Conservation (phyloP, 306 rosid species). For the Calophaca sinica region DNA sequence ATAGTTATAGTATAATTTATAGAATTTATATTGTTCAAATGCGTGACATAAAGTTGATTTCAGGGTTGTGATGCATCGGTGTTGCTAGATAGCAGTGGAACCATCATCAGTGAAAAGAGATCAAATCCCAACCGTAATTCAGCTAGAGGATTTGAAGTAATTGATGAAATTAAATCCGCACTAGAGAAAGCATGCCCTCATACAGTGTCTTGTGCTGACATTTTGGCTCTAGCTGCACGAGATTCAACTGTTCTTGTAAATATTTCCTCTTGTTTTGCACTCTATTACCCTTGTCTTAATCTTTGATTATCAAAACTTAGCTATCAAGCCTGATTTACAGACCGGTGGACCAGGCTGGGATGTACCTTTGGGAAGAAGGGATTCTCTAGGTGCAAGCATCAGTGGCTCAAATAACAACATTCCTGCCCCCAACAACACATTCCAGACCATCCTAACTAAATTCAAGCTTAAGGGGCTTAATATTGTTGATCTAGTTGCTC, state of each 20-base stretch:
- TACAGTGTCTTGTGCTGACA: slow-evolving; percentile 92
- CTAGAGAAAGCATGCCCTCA: slow-evolving; percentile 83
- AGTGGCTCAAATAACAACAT: slow-evolving; percentile 96
- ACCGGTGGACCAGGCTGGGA: slow-evolving; percentile 89
- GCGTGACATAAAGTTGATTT: slow-evolving; percentile 37
- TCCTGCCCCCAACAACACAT: slow-evolving; percentile 97
- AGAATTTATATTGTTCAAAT: slow-evolving; percentile 9
- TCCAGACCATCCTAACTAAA: slow-evolving; percentile 83
- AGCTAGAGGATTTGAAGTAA: slow-evolving; percentile 79
- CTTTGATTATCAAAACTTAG: slow-evolving; percentile 1
- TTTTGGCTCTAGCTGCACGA: slow-evolving; percentile 84
- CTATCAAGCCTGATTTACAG: slow-evolving; percentile 51
- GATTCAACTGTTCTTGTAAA: slow-evolving; percentile 84
- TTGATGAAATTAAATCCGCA: slow-evolving; percentile 90
- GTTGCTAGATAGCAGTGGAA: slow-evolving; percentile 77
- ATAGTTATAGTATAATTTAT: slow-evolving; percentile 5
- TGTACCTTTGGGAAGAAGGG: slow-evolving; percentile 89
- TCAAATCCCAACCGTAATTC: slow-evolving; percentile 84
- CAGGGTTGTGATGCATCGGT: slow-evolving; percentile 96
- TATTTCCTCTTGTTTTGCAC: slow-evolving; percentile 31
- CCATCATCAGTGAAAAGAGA: slow-evolving; percentile 76
- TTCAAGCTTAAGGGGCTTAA: slow-evolving; percentile 84
- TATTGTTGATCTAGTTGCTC: slow-evolving; percentile 84
- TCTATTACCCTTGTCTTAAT: slow-evolving; percentile 14
- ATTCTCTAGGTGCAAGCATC: slow-evolving; percentile 77